phyloP scores from a whole-genome alignment of 2,329 filamentous ascomycete species.

The Triangularia verruculosa region DNA sequence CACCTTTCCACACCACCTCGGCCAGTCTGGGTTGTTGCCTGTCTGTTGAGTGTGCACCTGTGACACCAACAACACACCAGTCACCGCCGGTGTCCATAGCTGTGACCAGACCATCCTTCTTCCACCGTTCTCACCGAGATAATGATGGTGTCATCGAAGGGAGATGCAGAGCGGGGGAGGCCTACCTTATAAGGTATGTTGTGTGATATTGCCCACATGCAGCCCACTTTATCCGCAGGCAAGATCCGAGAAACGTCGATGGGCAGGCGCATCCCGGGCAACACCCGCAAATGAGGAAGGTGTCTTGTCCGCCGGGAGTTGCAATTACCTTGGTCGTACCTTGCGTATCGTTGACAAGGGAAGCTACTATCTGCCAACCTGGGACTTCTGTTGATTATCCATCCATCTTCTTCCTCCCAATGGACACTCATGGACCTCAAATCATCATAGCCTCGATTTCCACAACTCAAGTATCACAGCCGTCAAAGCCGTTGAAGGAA shows the following conservation, averaged over 20 bases:
- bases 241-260: background rate
- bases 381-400: background rate
- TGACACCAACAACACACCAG: constrained; percentile 3
- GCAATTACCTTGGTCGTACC: background rate
- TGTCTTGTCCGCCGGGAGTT: background rate
- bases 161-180: background rate
- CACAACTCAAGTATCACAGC: background rate
- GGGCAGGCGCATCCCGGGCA: background rate
- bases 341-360: background rate
- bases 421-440: too few species aligned
- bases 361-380: background rate
- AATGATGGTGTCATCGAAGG: background rate
- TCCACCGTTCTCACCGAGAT: background rate
- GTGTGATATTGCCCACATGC: background rate
- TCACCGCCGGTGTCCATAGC: constrained; percentile 9
- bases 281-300: background rate
- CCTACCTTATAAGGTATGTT: background rate
- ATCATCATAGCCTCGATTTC: too few species aligned
- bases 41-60: constrained; percentile 32
- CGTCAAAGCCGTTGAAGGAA: background rate
- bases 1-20: constrained; percentile 47
- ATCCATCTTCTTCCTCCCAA: too few species aligned
- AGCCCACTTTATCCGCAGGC: background rate
- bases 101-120: constrained; percentile 24
- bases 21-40: constrained; percentile 42